Evolutionary conservation across 2,329 filamentous ascomycete species (phyloP), one percentile per base, ranked within the genome.

Genomic region (Chalaropsis ovoidea): DNA sequence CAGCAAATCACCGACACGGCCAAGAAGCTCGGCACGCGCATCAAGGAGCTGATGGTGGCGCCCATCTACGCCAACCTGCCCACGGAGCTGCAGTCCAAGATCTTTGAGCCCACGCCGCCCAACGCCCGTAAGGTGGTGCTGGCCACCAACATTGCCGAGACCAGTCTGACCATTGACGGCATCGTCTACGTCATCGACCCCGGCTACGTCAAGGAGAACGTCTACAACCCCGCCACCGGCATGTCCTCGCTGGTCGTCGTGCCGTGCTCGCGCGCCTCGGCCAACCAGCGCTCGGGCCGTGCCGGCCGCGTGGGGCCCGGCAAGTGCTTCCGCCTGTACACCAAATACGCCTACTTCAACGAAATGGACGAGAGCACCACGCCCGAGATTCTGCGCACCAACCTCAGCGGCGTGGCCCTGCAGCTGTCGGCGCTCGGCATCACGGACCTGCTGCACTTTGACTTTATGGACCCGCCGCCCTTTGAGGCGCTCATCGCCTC

Each of bases 91-190:
- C 94, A 99, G 73, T 84, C 88, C 61, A 93, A 93, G 73, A 96
- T 97, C 69, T 99, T 99, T 71, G 90, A 96, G 71, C 91, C 92
- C 0, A 95, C 93, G 0, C 93, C 94, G 0, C 84, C 87, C 0
- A 87, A 87, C 19, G 87, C 89, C 0, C 83, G 94, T 35, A 99
- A 97, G 73, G 90, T 97, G 0, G 90, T 99, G 0, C 77, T 97
- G 45, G 91, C 93, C 0, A 97, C 94, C 1, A 99, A 99, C 73
- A 97, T 99, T 74, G 94, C 94, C 1, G 94, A 99, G 75, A 99
- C 94, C 0, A 91, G 86, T 78, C 77, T 99, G 72, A 99, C 94
- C 0, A 96, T 99, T 67, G 92, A 97, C 73, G 93, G 92, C 17
- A 95, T 97, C 67, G 88, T 93, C 8, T 96, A 95, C 73, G 94